Evolutionary conservation across 352 stramenopile species (phyloP), one percentile per base, ranked within the genome.

Genomic region (Globisporangium radiosum): DNA sequence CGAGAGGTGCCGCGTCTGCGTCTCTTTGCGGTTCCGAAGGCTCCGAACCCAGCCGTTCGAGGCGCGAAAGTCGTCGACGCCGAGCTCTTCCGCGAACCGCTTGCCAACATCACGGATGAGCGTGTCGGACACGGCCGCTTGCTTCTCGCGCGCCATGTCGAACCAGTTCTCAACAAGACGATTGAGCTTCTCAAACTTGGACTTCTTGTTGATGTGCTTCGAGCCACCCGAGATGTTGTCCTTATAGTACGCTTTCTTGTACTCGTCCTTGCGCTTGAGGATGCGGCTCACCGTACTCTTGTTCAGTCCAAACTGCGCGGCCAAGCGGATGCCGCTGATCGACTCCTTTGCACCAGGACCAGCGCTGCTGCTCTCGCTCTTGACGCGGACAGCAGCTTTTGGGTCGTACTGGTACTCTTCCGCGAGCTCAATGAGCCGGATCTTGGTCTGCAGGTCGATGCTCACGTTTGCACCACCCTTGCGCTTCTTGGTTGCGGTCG

Each of bases 121-220:
- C 49, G 78, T 89, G 62, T 92, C 82, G 3, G 82, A 78, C 6
- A 92, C 80, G 2, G 70, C 69, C 0, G 75, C 68, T 62, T 90
- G 84, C 56, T 89, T 87, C 58, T 87, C 79, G 47, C 78, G 76
- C n/a, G 75, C 82, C 62, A 87, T 73, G 60, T 92, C 82, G 65
- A 88, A 92, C 82, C 82, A 92, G 59, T 88, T 92, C 63, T 92
- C 82, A 0, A 92, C 82, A 3, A 92, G 71, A 1, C 76, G 66
- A 47, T 92, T 92, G 54, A 92, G 78, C 54, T 88, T 88, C 42
- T 92, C 82, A 59, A 89, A 92, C 70, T 90, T 90, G 62, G 82
- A 92, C 64, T 90, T 92, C 58, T 92, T 92, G 74, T 90, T 92
- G 58, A 92, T 92, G 59, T 92, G 82, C 66, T 92, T 92, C 56